Percentiles rank a stretch among this genome's conserved stretches.
Conservation (phyloP, 192 early-diverging fungal genomes). For the Coemansia sp. region DNA sequence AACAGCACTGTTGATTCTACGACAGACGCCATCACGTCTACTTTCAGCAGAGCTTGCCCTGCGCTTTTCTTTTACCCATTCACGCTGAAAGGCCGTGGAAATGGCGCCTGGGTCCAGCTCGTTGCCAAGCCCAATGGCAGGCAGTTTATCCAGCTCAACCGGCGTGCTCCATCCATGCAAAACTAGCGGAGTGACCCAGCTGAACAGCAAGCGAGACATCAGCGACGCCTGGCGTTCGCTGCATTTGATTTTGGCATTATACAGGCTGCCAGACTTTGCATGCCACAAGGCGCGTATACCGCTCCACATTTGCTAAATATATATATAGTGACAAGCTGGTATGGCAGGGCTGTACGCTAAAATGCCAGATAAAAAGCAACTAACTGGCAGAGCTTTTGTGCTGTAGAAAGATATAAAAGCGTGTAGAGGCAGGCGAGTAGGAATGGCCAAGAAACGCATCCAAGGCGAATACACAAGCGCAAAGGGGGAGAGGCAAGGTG, state of each 20-base stretch:
- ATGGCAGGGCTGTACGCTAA: too few species aligned
- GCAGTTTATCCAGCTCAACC: constrained; percentile 23
- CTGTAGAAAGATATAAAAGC: too few species aligned
- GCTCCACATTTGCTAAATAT: not conserved
- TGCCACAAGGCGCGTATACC: not conserved
- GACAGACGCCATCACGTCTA: too few species aligned
- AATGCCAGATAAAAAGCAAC: too few species aligned
- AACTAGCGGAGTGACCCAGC: constrained; percentile 42
- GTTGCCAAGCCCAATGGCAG: constrained; percentile 32
- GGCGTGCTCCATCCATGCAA: constrained; percentile 28
- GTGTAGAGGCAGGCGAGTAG: too few species aligned
- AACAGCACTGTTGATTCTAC: too few species aligned
- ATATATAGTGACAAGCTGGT: too few species aligned
- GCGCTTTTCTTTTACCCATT: constrained; percentile 24
- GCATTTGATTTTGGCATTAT: constrained; percentile 7
- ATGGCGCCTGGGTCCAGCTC: constrained; percentile 29
- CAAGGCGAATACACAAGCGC: too few species aligned
- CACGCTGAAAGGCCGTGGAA: constrained; percentile 13
- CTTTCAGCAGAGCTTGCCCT: not conserved
- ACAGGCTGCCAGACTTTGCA: not conserved
- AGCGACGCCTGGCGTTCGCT: constrained; percentile 26
- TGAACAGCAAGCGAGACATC: constrained; percentile 36
- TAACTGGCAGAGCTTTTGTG: too few species aligned
- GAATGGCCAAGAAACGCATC: too few species aligned
- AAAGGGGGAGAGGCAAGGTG: too few species aligned